Conservation (phyloP, 2,329 filamentous ascomycete species). For the Fusarium sacchari region DNA sequence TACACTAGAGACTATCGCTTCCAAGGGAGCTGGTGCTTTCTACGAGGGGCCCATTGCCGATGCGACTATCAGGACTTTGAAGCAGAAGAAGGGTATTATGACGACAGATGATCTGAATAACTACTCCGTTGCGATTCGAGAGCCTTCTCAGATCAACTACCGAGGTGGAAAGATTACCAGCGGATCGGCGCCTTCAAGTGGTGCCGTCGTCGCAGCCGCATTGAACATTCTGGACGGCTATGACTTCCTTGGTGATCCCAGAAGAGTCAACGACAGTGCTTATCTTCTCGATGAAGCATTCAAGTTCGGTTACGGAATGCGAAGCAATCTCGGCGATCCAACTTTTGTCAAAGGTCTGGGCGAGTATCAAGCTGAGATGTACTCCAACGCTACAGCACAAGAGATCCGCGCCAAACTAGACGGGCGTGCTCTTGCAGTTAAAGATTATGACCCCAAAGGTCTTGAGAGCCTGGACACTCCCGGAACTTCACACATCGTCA, state of each 20-base stretch:
- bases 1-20: conserved; percentile 76
- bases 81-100: conserved; percentile 77
- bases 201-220: conserved; percentile 75
- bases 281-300: conserved; percentile 88
- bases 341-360: conserved; percentile 71
- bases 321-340: conserved; percentile 80
- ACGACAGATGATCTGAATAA: conserved; percentile 75
- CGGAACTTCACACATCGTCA: conserved; percentile 74
- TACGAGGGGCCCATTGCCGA: conserved; percentile 76
- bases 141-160: conserved; percentile 70
- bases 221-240: conserved; percentile 82
- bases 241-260: conserved; percentile 66
- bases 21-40: conserved; percentile 72
- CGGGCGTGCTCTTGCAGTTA: conserved; percentile 52
- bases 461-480: conserved; percentile 67
- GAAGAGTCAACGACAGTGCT: conserved; percentile 68
- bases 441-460: conserved; percentile 57
- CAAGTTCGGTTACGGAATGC: conserved; percentile 81
- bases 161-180: conserved; percentile 75
- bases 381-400: conserved; percentile 70
- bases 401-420: conserved; percentile 60
- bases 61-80: conserved; percentile 73
- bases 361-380: conserved; percentile 69
- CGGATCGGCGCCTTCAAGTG: conserved; percentile 77
- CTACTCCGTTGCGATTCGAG: conserved; percentile 73